Evolutionary conservation across 441 rosid genomes (phyloP).

Genomic region (Cnidoscolus chayamansa): DNA sequence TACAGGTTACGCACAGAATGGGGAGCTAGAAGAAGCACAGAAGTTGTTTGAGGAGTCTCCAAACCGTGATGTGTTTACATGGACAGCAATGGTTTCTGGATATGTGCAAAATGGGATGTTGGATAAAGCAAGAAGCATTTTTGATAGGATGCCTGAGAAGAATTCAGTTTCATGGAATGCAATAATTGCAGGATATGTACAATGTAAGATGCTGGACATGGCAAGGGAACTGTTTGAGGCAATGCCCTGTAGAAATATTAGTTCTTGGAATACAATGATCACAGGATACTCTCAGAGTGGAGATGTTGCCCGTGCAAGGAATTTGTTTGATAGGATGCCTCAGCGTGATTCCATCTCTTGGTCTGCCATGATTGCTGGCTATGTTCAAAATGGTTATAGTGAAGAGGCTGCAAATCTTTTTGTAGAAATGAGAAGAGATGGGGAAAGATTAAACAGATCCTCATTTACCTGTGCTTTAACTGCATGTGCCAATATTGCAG

Average conservation of each 20-base stretch:
- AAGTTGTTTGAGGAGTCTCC: constrained; percentile 59
- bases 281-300: constrained; percentile 66
- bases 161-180: constrained; percentile 71
- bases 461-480: constrained; percentile 56
- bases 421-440: constrained; percentile 54
- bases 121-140: constrained; percentile 53
- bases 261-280: constrained; percentile 78
- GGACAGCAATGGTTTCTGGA: constrained; percentile 81
- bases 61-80: constrained; percentile 54
- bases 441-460: constrained; percentile 58
- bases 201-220: constrained; percentile 50
- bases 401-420: constrained; percentile 56
- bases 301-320: constrained; percentile 43
- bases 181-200: constrained; percentile 76
- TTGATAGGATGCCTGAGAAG: constrained; percentile 62
- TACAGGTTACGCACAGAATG: constrained; percentile 68
- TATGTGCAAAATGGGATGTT: constrained; percentile 57
- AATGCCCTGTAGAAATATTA: constrained; percentile 50
- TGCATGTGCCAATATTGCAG: constrained; percentile 61
- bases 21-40: constrained; percentile 46
- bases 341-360: constrained; percentile 62
- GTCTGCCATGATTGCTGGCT: constrained; percentile 79
- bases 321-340: constrained; percentile 57
- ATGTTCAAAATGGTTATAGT: constrained; percentile 49
- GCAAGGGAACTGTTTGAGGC: constrained; percentile 63